A percentile compares a stretch with the other conserved stretches of the same genome.
Evolutionary conservation across 257 asterid genomes (phyloP).

Genomic region (Solanum virginianum): DNA sequence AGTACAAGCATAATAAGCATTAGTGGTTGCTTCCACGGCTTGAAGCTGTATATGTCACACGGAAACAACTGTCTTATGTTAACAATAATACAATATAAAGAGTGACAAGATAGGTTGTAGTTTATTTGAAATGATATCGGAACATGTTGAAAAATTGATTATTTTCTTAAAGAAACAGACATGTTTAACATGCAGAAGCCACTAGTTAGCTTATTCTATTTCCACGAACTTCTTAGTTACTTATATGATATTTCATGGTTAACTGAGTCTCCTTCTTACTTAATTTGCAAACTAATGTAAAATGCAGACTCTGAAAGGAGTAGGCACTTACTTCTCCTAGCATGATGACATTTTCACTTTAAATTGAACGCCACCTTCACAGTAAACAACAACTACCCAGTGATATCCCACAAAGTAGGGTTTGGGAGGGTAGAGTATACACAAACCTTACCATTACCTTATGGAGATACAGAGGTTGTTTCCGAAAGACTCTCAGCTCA

Average conservation of each 20-base stretch:
- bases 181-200: neutral
- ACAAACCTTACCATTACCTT: too few species aligned
- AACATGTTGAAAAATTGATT: neutral
- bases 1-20: neutral
- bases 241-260: neutral
- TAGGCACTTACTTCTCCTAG: neutral
- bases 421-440: too few species aligned
- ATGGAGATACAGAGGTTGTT: too few species aligned
- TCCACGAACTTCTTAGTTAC: neutral
- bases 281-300: neutral
- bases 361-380: neutral
- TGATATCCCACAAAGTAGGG: too few species aligned
- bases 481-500: too few species aligned
- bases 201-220: neutral
- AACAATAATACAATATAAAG: neutral
- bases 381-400: neutral
- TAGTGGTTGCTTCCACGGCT: neutral
- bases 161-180: neutral
- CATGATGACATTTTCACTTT: neutral
- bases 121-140: neutral
- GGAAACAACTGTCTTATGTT: neutral
- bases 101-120: neutral
- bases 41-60: neutral
- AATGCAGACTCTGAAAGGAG: neutral
- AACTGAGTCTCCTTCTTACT: neutral